phyloP scores from a whole-genome alignment of 306 rosid species.

The Prunus padus region DNA sequence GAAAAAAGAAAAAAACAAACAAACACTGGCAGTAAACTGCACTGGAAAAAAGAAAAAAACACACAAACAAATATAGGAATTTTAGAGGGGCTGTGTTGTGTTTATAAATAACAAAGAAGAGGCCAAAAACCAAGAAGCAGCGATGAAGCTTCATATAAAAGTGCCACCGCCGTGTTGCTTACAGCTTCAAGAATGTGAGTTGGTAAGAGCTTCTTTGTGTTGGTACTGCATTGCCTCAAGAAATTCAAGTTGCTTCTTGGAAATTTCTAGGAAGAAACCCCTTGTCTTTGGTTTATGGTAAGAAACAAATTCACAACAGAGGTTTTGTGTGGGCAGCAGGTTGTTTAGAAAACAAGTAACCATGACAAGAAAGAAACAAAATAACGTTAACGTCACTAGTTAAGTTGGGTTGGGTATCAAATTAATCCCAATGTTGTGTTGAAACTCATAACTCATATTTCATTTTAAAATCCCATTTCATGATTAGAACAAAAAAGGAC shows the following conservation, averaged over 20 bases:
- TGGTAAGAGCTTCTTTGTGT: neutral
- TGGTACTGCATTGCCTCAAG: neutral
- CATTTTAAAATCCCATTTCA: too few species aligned
- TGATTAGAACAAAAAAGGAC: too few species aligned
- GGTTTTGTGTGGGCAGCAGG: neutral
- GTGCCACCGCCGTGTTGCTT: neutral
- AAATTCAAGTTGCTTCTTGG: constrained; percentile 20
- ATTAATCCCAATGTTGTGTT: neutral
- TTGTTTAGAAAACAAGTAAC: neutral
- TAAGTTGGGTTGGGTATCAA: neutral
- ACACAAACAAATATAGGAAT: too few species aligned
- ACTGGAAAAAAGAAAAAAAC: too few species aligned
- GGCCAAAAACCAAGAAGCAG: constrained; percentile 9
- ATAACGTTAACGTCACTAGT: neutral
- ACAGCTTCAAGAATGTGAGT: too few species aligned
- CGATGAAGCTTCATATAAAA: constrained; percentile 24
- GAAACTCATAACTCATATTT: too few species aligned
- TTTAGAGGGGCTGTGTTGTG: neutral
- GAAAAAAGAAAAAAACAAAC: too few species aligned
- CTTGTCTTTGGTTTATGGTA: neutral
- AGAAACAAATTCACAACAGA: neutral
- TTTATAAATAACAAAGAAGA: neutral
- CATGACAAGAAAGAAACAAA: neutral
- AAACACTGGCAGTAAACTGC: too few species aligned
- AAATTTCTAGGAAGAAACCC: constrained; percentile 23